A percentile compares a stretch with the other conserved stretches of the same genome.
These are phyloP conservation scores for Eruca vesicaria DNA, from an alignment of 441 rosid genomes.

Conservation along the genomic window DNA sequence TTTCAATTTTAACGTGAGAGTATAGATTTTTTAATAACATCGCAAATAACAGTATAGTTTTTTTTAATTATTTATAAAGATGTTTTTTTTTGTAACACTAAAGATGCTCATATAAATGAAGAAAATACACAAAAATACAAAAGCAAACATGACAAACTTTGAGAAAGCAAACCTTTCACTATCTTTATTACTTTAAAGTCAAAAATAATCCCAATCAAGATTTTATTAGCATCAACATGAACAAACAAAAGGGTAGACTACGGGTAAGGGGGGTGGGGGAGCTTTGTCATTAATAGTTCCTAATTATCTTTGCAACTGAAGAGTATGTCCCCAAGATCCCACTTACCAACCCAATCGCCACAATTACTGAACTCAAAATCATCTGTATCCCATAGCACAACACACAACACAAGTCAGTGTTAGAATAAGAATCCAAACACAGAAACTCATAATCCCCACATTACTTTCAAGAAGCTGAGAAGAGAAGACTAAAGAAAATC, in stretches of 20 bases:
- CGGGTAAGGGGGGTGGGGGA: no score
- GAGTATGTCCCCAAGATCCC: conserved; percentile 67
- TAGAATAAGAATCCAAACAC: background rate
- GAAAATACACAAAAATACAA: background rate
- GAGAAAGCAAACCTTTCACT: conserved; percentile 19
- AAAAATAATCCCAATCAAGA: conserved; percentile 5
- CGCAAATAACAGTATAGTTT: background rate
- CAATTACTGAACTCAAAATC: conserved; percentile 41
- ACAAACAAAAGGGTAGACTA: conserved; percentile 6
- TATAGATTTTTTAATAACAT: no score
- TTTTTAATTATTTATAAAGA: no score
- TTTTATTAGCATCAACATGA: conserved; percentile 24
- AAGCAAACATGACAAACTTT: background rate
- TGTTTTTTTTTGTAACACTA: no score
- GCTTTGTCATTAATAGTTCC: conserved; percentile 29
- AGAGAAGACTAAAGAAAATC: background rate
- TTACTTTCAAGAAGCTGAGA: background rate
- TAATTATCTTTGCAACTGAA: conserved; percentile 43
- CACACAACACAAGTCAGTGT: conserved; percentile 1
- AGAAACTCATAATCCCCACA: background rate
- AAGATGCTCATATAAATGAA: background rate
- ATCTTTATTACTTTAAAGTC: background rate
- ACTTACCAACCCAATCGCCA: conserved; percentile 47
- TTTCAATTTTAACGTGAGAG: no score
- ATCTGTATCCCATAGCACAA: conserved; percentile 42